Evolutionary conservation across 148 eudicot genomes (phyloP).

Genomic region (Amaranthus cruentus): DNA sequence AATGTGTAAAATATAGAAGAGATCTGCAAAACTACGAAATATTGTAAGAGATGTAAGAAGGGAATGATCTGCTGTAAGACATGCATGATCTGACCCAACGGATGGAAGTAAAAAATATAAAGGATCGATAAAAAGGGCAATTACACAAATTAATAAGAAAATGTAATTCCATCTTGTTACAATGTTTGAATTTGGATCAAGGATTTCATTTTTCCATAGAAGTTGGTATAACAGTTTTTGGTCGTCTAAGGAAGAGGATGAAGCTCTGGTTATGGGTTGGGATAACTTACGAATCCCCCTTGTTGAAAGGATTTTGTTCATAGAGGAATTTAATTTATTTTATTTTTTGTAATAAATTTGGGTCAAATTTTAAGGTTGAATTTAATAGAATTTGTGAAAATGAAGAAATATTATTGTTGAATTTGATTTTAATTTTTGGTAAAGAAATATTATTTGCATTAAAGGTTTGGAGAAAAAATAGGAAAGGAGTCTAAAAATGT

Average conservation of each 20-base stretch:
- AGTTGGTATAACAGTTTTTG: slow-evolving; percentile 33
- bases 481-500: slow-evolving; percentile 4
- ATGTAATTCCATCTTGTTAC: slow-evolving; percentile 39
- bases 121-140: slow-evolving; percentile 42
- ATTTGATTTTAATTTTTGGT: background rate
- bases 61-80: slow-evolving; percentile 23
- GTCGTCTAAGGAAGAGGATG: slow-evolving; percentile 24
- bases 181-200: slow-evolving; percentile 40
- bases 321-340: background rate
- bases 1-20: slow-evolving; percentile 36
- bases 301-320: slow-evolving; percentile 29
- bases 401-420: background rate
- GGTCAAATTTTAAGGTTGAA: background rate
- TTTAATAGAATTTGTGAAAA: background rate
- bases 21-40: slow-evolving; percentile 28
- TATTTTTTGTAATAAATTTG: too few species aligned
- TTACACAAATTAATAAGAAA: slow-evolving; percentile 31
- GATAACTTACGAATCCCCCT: slow-evolving; percentile 26
- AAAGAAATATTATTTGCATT: background rate
- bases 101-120: slow-evolving; percentile 38
- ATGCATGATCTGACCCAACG: slow-evolving; percentile 20
- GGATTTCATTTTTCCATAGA: slow-evolving; percentile 36
- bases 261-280: slow-evolving; percentile 20
- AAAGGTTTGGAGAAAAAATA: slow-evolving; percentile 17
- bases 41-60: slow-evolving; percentile 26